phyloP scores from a whole-genome alignment of 1,284 basidiomycete species.

The Phylloboletellus chloephorus region DNA sequence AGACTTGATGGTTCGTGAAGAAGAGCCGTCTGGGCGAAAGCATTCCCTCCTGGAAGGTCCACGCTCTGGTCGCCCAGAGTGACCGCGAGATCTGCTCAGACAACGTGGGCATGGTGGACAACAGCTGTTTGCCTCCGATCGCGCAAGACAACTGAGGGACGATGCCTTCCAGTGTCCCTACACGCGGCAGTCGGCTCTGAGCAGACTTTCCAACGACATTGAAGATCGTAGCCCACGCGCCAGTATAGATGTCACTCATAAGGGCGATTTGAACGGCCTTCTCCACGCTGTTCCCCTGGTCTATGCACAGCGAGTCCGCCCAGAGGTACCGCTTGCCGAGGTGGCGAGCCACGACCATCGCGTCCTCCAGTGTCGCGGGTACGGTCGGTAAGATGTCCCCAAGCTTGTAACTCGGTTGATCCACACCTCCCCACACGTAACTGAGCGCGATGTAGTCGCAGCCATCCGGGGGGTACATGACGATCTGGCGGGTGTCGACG shows the following conservation, averaged over 20 bases:
- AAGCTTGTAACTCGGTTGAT: slow-evolving; percentile 7
- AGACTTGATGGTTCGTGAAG: slow-evolving; percentile 20
- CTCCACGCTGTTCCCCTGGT: slow-evolving; percentile 13
- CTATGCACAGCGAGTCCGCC: slow-evolving; percentile 20
- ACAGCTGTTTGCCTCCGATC: slow-evolving; percentile 1
- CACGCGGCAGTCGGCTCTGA: slow-evolving; percentile 13
- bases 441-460: slow-evolving; percentile 19
- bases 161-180: slow-evolving; percentile 6
- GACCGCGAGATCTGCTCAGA: slow-evolving; percentile 7
- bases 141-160: slow-evolving; percentile 9
- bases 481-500: slow-evolving; percentile 10
- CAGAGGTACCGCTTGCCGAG: slow-evolving; percentile 18
- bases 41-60: slow-evolving; percentile 19
- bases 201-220: too few relatives aligned
- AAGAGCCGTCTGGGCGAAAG: slow-evolving; percentile 20
- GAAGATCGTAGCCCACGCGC: slow-evolving; percentile 16
- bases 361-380: slow-evolving; percentile 18
- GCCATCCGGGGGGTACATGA: slow-evolving; percentile 3
- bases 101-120: slow-evolving; percentile 15
- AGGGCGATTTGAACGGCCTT: slow-evolving; percentile 15
- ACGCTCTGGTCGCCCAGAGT: slow-evolving; percentile 11
- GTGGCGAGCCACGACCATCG: slow-evolving; percentile 10
- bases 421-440: slow-evolving; percentile 23
- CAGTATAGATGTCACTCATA: slow-evolving; percentile 18
- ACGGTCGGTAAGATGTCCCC: slow-evolving; percentile 7